phyloP scores from a whole-genome alignment of 2,329 filamentous ascomycete species.

The Pseudofabraea citricarpa region DNA sequence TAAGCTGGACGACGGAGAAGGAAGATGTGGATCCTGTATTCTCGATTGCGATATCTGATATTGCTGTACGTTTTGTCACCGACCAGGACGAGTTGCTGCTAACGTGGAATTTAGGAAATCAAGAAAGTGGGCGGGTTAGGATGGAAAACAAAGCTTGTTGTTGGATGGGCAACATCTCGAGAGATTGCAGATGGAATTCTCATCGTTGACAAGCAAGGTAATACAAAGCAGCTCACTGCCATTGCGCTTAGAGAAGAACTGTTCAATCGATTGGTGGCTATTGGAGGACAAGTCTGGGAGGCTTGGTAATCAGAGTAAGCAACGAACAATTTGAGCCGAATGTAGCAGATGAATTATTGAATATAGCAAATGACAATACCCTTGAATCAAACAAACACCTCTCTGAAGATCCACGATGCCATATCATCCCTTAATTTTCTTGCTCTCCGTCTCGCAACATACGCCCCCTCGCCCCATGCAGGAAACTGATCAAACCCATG shows the following conservation, averaged over 20 bases:
- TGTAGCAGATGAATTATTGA: no score
- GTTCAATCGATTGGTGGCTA: slow-evolving; percentile 73
- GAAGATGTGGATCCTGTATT: slow-evolving; percentile 57
- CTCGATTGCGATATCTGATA: slow-evolving; percentile 65
- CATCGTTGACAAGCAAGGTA: slow-evolving; percentile 36
- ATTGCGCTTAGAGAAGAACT: slow-evolving; percentile 69
- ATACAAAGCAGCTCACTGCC: slow-evolving; percentile 61
- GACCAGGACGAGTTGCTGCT: no score
- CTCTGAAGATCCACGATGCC: background rate
- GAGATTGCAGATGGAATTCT: slow-evolving; percentile 70
- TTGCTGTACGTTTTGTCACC: slow-evolving; percentile 36
- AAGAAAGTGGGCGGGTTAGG: slow-evolving; percentile 77
- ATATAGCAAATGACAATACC: no score
- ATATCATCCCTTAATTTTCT: background rate
- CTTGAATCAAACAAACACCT: background rate
- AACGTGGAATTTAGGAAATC: slow-evolving; percentile 54
- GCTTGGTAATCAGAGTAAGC: no score
- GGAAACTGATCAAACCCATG: slow-evolving; percentile 1
- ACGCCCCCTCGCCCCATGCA: background rate
- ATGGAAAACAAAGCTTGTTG: slow-evolving; percentile 79
- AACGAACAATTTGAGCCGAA: no score
- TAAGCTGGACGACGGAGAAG: slow-evolving; percentile 42
- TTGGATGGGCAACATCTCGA: slow-evolving; percentile 71
- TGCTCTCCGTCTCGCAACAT: background rate
- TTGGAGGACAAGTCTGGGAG: slow-evolving; percentile 82